Conservation (phyloP, 495 filamentous ascomycete species). For the Podospora sp. region DNA sequence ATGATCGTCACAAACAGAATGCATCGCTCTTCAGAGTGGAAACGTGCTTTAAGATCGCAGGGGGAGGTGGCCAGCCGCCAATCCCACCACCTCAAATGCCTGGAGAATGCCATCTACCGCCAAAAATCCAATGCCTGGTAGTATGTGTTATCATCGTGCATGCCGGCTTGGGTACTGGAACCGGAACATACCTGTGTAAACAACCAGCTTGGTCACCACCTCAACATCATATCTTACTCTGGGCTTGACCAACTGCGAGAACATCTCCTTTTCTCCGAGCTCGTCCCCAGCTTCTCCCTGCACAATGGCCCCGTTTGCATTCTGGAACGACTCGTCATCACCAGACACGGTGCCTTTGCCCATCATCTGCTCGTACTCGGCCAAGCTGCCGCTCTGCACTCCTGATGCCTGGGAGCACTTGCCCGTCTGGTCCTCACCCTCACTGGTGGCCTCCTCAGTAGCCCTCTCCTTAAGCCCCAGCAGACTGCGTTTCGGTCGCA, state of each 20-base stretch:
- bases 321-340: slow-evolving; percentile 25
- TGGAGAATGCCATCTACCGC: slow-evolving; percentile 69
- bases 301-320: slow-evolving; percentile 37
- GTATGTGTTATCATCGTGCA: not conserved
- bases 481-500: slow-evolving; percentile 35
- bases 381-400: slow-evolving; percentile 42
- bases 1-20: not conserved
- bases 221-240: slow-evolving; percentile 96
- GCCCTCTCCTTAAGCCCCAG: slow-evolving; percentile 24
- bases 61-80: slow-evolving; percentile 46
- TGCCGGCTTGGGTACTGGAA: slow-evolving; percentile 9
- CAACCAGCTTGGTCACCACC: slow-evolving; percentile 93
- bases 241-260: slow-evolving; percentile 79
- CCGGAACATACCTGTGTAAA: slow-evolving; percentile 73
- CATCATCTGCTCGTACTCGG: slow-evolving; percentile 72
- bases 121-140: slow-evolving; percentile 73
- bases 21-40: not conserved
- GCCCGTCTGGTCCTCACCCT: slow-evolving; percentile 25
- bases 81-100: slow-evolving; percentile 65
- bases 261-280: slow-evolving; percentile 75
- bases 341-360: slow-evolving; percentile 41
- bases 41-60: slow-evolving; percentile 12
- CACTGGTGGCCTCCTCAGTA: slow-evolving; percentile 19
- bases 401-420: slow-evolving; percentile 28
- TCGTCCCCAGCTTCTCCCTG: slow-evolving; percentile 44